Evolutionary conservation across 176 grass and related monocot genomes (phyloP).

Genomic region (Cymbopogon citratus): DNA sequence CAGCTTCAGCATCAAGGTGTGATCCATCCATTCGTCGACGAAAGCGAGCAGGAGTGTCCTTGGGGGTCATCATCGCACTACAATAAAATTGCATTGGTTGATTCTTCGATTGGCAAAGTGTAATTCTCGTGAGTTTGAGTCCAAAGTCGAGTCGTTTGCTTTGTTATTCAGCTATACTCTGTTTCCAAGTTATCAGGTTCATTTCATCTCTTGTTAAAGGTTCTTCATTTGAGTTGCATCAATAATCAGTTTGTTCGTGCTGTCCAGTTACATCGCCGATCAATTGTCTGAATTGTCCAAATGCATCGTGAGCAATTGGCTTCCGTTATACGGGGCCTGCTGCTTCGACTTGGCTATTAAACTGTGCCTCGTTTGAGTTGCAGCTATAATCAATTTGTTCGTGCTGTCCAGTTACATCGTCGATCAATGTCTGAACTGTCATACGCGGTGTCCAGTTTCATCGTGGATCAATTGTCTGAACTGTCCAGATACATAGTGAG

Average conservation of each 20-base stretch:
- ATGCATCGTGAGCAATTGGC: too few species aligned
- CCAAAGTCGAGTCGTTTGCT: not conserved
- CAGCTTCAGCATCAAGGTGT: slow-evolving; percentile 59
- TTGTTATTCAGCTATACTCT: not conserved
- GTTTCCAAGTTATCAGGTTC: not conserved
- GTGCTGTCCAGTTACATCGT: not conserved
- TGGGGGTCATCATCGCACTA: not conserved
- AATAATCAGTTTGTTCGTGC: not conserved
- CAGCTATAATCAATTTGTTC: not conserved
- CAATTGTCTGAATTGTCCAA: not conserved
- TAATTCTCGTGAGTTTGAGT: not conserved
- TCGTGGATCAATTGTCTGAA: not conserved
- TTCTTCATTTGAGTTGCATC: not conserved
- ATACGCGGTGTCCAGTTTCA: too few species aligned
- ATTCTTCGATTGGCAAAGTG: not conserved
- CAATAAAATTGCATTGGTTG: not conserved
- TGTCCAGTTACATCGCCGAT: not conserved
- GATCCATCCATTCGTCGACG: not conserved
- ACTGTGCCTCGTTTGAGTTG: not conserved
- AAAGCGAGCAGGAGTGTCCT: not conserved
- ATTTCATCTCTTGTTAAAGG: not conserved
- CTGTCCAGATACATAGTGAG: not conserved
- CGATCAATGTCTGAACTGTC: not conserved
- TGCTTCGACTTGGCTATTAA: too few species aligned
- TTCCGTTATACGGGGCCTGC: too few species aligned